Evolutionary conservation across 1,139 yeast species (phyloP), one percentile per base, ranked within the genome.

Genomic region (Zygoascus hellenicus): DNA sequence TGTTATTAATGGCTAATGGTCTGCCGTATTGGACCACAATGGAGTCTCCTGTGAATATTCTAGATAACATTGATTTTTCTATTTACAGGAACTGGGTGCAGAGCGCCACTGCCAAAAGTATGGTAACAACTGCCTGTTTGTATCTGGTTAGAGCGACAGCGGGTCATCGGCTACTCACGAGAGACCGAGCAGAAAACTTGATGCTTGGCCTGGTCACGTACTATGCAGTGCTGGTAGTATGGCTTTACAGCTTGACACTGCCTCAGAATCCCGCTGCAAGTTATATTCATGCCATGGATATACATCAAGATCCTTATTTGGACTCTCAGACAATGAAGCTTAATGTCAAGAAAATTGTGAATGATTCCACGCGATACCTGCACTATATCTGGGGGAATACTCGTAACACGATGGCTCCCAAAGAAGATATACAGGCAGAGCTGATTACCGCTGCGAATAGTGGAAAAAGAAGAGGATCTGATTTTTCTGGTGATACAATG

Each of bases 141-240:
- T 60, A 50, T 39, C 52, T 63, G 19, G 58, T 57, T 11, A 53
- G 64, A 53, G 48, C 51, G 28, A 49, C 54, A 6, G 49, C 57
- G 3, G 62, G 61, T 13, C 59, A 58, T 35, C 47, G 52, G 36
- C 35, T 54, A 30, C 42, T 54, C 9, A 42, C 43, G n/a, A 42
- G 55, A n/a, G 54, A 54, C 19, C 43, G 53, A 13, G 47, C 55
- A 10, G 54, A 52, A 44, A 54, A 58, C 40, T 38, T 54, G 46
- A 54, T 61, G 30, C 36, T 62, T 26, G 58, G 61, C 26, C 56
- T 58, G 7, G 58, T 58, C 35, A 54, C 60, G 2, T 63, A 59
- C 48, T 55, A 59, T 38, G 53, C 64, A 4, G 60, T 55, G 9
- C 41, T 63, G 4, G 55, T 58, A 9, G 48, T 63, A 16, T 61